Conservation (phyloP, 768 basidiomycete species). For the Nidularia sp. region DNA sequence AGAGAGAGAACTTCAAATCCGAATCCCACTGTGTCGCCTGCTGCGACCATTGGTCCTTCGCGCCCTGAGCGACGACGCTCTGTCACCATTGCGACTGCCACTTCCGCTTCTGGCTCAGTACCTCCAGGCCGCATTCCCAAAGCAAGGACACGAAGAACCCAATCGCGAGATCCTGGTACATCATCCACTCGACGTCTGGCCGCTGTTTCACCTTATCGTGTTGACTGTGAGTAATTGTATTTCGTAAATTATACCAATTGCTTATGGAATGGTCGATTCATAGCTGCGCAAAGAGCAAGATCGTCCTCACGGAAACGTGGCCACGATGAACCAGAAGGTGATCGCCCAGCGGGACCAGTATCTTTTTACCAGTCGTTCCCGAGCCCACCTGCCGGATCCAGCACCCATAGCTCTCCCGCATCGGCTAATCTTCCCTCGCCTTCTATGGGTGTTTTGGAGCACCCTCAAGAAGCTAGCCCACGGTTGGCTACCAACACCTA, state of each 20-base stretch:
- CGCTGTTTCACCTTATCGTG: conserved; percentile 61
- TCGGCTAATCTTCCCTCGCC: conserved; percentile 74
- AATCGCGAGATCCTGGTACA: conserved; percentile 53
- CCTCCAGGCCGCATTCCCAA: conserved; percentile 41
- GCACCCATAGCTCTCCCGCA: conserved; percentile 72
- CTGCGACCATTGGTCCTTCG: conserved; percentile 23
- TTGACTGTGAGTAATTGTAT: conserved; percentile 46
- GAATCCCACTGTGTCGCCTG: conserved; percentile 15
- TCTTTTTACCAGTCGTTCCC: conserved; percentile 54
- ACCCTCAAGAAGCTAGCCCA: conserved; percentile 53
- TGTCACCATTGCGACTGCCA: conserved; percentile 43
- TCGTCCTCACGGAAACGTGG: conserved; percentile 75
- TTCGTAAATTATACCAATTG: conserved; percentile 1
- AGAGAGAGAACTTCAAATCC: conserved; percentile 8
- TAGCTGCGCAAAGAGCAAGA: conserved; percentile 63
- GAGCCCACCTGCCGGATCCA: conserved; percentile 46
- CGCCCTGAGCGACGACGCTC: conserved; percentile 53
- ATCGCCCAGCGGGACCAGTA: conserved; percentile 28
- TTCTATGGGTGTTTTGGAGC: conserved; percentile 46
- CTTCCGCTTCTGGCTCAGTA: conserved; percentile 26
- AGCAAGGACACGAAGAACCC: conserved; percentile 49
- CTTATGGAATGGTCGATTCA: conserved; percentile 10
- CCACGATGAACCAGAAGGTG: conserved; percentile 58
- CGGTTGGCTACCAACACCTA: conserved; percentile 39
- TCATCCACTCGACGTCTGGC: conserved; percentile 48